phyloP scores from a whole-genome alignment of 148 eudicot species.

The Simmondsia chinensis region DNA sequence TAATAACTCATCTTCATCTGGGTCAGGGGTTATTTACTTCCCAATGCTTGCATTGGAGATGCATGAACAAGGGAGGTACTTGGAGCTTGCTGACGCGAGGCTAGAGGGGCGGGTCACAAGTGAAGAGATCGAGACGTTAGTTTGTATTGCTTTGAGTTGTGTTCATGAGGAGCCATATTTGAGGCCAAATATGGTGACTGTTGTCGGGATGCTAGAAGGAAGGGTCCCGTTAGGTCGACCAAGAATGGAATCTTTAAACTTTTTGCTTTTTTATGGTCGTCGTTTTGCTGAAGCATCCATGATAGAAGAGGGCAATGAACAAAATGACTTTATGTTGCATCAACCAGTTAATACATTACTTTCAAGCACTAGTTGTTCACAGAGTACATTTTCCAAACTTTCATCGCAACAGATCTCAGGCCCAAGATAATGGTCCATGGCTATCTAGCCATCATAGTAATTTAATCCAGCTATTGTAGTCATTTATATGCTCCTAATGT shows the following conservation, averaged over 20 bases:
- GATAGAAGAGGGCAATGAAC: constrained; percentile 20
- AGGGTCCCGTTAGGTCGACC: constrained; percentile 35
- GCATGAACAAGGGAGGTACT: constrained; percentile 63
- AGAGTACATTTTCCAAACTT: constrained; percentile 22
- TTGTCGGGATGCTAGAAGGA: constrained; percentile 73
- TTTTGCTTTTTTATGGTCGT: constrained; percentile 69
- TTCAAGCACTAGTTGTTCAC: constrained; percentile 15
- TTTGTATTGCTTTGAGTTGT: constrained; percentile 62
- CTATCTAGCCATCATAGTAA: no score
- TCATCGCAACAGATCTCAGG: constrained; percentile 70
- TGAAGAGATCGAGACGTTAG: constrained; percentile 51
- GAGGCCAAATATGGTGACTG: constrained; percentile 59
- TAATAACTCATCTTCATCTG: constrained; percentile 29
- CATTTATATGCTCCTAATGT: no score
- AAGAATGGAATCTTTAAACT: constrained; percentile 41
- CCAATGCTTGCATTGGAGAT: constrained; percentile 68
- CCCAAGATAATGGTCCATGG: constrained; percentile 34
- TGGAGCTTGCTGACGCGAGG: constrained; percentile 63
- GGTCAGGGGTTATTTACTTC: constrained; percentile 32
- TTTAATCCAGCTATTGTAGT: no score
- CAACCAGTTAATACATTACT: constrained; percentile 15
- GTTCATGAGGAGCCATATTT: constrained; percentile 63
- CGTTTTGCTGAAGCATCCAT: constrained; percentile 53
- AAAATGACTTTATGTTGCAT: constrained; percentile 6
- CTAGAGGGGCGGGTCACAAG: constrained; percentile 50